Base-by-base conservation (phyloP, 78 protist genomes). In the Thecamonas trahens region DNA sequence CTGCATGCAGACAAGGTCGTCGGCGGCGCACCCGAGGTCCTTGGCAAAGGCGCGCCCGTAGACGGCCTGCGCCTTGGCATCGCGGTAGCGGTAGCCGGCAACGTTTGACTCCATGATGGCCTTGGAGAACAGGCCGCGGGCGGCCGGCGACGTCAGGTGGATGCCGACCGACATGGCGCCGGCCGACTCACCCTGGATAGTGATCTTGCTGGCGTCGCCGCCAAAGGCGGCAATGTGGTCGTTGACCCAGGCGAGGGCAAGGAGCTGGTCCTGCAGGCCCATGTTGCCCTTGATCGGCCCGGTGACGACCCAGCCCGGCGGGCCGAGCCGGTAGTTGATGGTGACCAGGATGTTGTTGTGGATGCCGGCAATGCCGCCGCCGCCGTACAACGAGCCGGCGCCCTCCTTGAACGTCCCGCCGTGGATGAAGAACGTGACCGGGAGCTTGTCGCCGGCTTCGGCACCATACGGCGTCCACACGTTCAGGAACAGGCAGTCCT, bases 151-250 rank as follows among this genome's bases (percentile, higher is more conserved):
- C n/a, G 65, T 15, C 32, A 60, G 44, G 49, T 39, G 60, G 32
- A 49, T 4, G 18, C 50, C 59, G 39, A 40, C 67, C 28, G 68
- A 39, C 47, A 26, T 44, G 58, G 65, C 82, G 5, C 82, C 82
- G 49, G 82, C 82, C 29, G 63, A 45, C 74, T 76, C 58, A 18
- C 82, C 82, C 22, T 2, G 50, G 58, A 76, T 32, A 15, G 82
- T 76, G 60, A 76, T 67, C 34, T 31, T 39, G 67, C 1, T 24
- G 15, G 74, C 45, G 67, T 76, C 49, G 34, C 82, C 82, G 29
- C 82, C 82, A 42, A 76, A 76, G 49, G 37, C 34, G 26, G 15
- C 22, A 35, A 76, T 67, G 53, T 68, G 26, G 29, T 38, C 15
- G 28, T 38, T 55, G 5, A 76, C 74, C 75, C 74, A 76, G 20